Conservation (phyloP, 306 rosid genomes). For the Cercis canadensis region DNA sequence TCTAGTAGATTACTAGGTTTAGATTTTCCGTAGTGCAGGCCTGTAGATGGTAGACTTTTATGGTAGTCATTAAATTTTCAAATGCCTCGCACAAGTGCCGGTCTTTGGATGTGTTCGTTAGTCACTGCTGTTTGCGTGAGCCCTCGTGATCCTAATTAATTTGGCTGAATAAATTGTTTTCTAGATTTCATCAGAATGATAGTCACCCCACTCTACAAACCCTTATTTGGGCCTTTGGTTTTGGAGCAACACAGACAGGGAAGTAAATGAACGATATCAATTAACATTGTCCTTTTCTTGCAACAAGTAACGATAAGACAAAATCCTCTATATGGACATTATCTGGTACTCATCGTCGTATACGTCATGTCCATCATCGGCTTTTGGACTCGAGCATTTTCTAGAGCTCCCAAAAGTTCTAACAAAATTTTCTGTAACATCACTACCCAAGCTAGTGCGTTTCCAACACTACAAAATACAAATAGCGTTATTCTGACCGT, state of each 20-base stretch:
- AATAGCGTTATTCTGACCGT: neutral
- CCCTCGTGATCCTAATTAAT: neutral
- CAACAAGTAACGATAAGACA: no score
- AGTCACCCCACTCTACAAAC: no score
- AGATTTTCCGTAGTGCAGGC: slow-evolving; percentile 41
- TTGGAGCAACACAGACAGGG: no score
- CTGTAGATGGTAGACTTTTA: slow-evolving; percentile 42
- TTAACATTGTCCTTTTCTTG: neutral
- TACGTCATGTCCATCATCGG: neutral
- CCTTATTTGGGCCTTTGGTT: no score
- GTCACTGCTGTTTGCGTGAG: neutral
- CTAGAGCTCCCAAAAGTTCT: neutral
- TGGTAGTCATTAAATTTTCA: slow-evolving; percentile 1
- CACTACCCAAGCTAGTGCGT: neutral
- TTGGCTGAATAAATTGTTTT: no score
- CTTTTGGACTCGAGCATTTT: neutral
- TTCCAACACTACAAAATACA: neutral
- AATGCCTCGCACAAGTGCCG: neutral
- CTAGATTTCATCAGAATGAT: no score
- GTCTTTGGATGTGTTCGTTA: neutral
- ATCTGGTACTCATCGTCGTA: neutral
- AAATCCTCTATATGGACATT: no score
- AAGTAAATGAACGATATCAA: neutral
- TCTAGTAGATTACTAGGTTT: slow-evolving; percentile 50
- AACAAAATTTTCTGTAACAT: neutral